Evolutionary conservation across 768 basidiomycete genomes (phyloP), one percentile per base, ranked within the genome.

Genomic region (Lactarius hatsudake): DNA sequence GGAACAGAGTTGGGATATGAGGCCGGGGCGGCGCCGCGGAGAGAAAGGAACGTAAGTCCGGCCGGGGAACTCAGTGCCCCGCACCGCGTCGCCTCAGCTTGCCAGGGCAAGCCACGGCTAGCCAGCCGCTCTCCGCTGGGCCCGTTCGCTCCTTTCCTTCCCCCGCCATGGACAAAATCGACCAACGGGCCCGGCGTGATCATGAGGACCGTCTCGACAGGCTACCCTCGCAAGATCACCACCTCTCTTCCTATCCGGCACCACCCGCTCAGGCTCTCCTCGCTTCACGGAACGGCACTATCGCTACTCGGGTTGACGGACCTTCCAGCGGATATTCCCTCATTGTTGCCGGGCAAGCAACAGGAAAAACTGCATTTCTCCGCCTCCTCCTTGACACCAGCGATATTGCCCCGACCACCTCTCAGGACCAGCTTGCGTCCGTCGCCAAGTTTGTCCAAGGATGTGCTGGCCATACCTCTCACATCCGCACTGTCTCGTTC

Each of bases 331-430:
- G 79, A 43, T 84, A 84, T 80, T 87, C 88, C 72, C 80, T 93
- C 77, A 88, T 93, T 80, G 90, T 91, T 74, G 91, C 91, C 65
- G 91, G 91, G 61, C 87, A 85, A 75, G 82, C 88, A 79, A 87
- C 89, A 79, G 90, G 90, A 78, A 94, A 94, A 83, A 92, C 91
- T 28, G 88, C 90, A 68, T 90, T 94, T 74, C 87, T 93, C 74
- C 86, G 91, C 65, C 89, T 93, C 73, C 82, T 94, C 71, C 85
- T 93, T 76, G 91, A 93, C 81, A 91, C 93, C 70, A 84, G 84
- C 80, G 80, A 84, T 75, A 81, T 93, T 73, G 84, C 90, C 17
- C 79, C 82, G 48, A 75, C 80, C 26, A 84, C 86, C 62, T 81
- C 84, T 58, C 87, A 86, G 74, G 90, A 91, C 74, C 91, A 94